Percentiles rank a stretch among this genome's conserved stretches.
Evolutionary conservation across 2,329 filamentous ascomycete genomes (phyloP).

Genomic region (Trichoderma koningii): DNA sequence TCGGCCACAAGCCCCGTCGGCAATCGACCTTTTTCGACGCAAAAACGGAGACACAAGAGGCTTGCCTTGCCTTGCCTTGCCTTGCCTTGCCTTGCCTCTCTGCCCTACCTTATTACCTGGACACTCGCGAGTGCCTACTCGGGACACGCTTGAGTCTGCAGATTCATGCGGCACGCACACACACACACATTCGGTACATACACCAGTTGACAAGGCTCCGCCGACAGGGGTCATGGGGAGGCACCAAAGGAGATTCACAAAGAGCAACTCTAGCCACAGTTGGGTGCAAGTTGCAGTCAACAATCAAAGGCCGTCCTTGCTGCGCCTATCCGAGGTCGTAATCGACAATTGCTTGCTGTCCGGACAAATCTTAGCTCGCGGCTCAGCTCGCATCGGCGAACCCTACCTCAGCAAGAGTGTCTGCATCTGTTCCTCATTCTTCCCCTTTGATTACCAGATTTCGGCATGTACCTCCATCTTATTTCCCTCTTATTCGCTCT

Average conservation of each 20-base stretch:
- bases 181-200: background rate
- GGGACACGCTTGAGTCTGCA: background rate
- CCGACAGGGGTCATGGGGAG: conserved; percentile 18
- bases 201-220: background rate
- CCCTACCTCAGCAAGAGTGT: background rate
- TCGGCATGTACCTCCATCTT: no score
- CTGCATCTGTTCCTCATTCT: background rate
- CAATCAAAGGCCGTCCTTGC: background rate
- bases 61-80: conserved; percentile 12
- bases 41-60: conserved; percentile 1
- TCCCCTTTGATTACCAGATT: no score
- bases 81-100: conserved; percentile 6
- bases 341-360: conserved; percentile 15
- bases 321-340: conserved; percentile 23
- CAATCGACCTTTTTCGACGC: conserved; percentile 17
- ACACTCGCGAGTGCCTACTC: background rate
- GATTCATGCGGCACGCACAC: conserved; percentile 17
- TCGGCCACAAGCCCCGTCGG: conserved; percentile 20
- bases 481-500: background rate
- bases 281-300: conserved; percentile 23
- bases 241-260: conserved; percentile 7
- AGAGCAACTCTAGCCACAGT: conserved; percentile 17
- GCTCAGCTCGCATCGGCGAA: conserved; percentile 17
- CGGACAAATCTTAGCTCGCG: conserved; percentile 11
- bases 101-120: background rate